Conservation (phyloP, 169 alveolate genomes). For the Eimeria necatrix region DNA sequence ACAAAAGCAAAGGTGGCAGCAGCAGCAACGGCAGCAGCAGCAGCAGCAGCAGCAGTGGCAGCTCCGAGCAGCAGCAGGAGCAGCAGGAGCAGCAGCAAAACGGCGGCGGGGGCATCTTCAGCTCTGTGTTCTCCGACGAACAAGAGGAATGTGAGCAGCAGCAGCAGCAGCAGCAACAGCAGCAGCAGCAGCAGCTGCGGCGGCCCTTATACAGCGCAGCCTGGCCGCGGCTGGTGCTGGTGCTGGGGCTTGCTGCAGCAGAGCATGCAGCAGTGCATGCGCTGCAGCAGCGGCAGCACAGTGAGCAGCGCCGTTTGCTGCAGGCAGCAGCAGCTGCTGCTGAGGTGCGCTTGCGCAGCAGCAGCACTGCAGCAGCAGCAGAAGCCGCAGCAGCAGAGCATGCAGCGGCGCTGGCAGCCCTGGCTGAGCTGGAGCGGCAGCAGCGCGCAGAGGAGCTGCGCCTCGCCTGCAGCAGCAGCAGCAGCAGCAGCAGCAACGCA, state of each 20-base stretch:
- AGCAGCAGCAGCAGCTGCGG: conserved; percentile 45
- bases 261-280: conserved; percentile 9
- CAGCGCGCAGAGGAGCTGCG: conserved; percentile 29
- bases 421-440: neutral
- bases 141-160: neutral
- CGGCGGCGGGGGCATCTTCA: neutral
- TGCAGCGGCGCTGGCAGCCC: conserved; percentile 27
- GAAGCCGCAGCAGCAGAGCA: neutral
- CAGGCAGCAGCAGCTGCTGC: conserved; percentile 19
- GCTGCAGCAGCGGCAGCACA: conserved; percentile 34
- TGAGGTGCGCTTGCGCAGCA: neutral
- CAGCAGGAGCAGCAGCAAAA: neutral
- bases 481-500: conserved; percentile 34
- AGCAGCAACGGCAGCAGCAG: conserved; percentile 24
- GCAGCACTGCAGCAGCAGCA: neutral
- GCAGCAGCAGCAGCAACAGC: conserved; percentile 27
- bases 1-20: neutral
- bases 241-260: neutral
- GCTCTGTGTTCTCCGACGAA: neutral
- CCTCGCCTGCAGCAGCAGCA: neutral
- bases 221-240: neutral
- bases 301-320: neutral
- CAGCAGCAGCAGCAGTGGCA: conserved; percentile 4
- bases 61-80: neutral
- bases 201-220: neutral